These are phyloP conservation scores for Colletotrichum filicis DNA, from an alignment of 2,329 filamentous ascomycete genomes.

Conservation along the genomic window DNA sequence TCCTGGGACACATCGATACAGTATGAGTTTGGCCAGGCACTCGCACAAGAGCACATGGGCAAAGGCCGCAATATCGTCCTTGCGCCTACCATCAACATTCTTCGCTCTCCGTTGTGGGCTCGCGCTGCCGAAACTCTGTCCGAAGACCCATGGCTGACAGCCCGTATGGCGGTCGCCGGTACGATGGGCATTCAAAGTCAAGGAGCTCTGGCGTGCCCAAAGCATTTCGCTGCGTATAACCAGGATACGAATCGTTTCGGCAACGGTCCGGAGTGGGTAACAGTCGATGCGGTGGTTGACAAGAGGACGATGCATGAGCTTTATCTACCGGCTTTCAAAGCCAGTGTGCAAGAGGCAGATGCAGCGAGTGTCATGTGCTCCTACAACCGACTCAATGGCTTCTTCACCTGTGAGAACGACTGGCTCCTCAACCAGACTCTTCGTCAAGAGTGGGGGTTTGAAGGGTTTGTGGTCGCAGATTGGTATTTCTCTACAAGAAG, in stretches of 20 bases:
- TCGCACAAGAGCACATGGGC: slow-evolving; percentile 37
- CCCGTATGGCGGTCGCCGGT: slow-evolving; percentile 39
- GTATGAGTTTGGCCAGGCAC: slow-evolving; percentile 23
- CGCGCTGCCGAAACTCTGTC: slow-evolving; percentile 74
- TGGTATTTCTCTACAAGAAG: slow-evolving; percentile 39
- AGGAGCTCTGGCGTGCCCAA: slow-evolving; percentile 45
- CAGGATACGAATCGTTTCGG: slow-evolving; percentile 49
- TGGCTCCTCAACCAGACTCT: slow-evolving; percentile 19
- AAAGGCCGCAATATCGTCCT: slow-evolving; percentile 70
- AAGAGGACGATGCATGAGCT: slow-evolving; percentile 70
- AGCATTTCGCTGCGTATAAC: slow-evolving; percentile 56
- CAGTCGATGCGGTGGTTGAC: slow-evolving; percentile 56
- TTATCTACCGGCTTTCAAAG: slow-evolving; percentile 72
- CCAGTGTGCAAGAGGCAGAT: slow-evolving; percentile 66
- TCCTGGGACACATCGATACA: slow-evolving; percentile 46
- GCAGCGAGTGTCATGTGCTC: slow-evolving; percentile 68
- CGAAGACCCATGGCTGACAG: slow-evolving; percentile 55
- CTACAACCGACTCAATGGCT: slow-evolving; percentile 63
- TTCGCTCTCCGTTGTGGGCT: slow-evolving; percentile 70
- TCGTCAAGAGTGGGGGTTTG: slow-evolving; percentile 28
- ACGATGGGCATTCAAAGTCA: slow-evolving; percentile 46
- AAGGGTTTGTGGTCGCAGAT: slow-evolving; percentile 35
- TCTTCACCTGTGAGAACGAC: slow-evolving; percentile 42
- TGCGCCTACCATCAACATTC: slow-evolving; percentile 72
- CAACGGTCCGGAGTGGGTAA: slow-evolving; percentile 51